Base-by-base conservation (phyloP, 441 rosid genomes). In the Dalechampia spathulata region DNA sequence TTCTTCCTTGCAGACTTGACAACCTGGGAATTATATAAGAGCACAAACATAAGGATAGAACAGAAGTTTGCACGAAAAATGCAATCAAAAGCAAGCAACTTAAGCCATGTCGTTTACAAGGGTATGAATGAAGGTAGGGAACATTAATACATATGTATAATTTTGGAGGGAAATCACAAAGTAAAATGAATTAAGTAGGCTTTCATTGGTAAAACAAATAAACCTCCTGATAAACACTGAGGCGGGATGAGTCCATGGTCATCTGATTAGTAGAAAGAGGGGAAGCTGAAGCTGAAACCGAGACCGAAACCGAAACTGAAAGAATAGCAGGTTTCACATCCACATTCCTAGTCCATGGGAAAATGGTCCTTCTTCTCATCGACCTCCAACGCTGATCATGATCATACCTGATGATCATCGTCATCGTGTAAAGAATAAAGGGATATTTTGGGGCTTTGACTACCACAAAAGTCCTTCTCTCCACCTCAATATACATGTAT, bases 321-420 rank as follows among this genome's bases (percentile, higher is more conserved):
- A 76, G 61, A 48, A 61, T 40, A 27, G 72, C 70, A 61, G 71
- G 54, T 39, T 39, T 39, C 43, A 39, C 43, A 39, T 39, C 43
- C 44, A 59, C 65, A 67, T 62, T 67, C 77, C 50, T 30, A 30
- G 53, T 60, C 72, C 72, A 54, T 64, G 78, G 68, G 58, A 67
- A 67, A 58, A 48, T 60, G 74, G 58, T 73, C 74, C 71, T 78
- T 68, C 67, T 75, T 72, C 66, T 50, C 74, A 61, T 71, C 69
- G 59, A 53, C 67, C 49, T 55, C 64, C 68, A 70, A 66, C 57
- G 77, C 51, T 67, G 73, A 64, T 77, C 78, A 72, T 71, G 70
- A 77, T 71, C 88, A 82, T 76, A 85, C 96, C 96, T 89, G 94
- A 83, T 75, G 79, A 82, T 77, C 56, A 64, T 56, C 57, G 59